These are phyloP conservation scores for Daldinia sp. DNA, from an alignment of 2,329 filamentous ascomycete genomes.

Conservation along the genomic window DNA sequence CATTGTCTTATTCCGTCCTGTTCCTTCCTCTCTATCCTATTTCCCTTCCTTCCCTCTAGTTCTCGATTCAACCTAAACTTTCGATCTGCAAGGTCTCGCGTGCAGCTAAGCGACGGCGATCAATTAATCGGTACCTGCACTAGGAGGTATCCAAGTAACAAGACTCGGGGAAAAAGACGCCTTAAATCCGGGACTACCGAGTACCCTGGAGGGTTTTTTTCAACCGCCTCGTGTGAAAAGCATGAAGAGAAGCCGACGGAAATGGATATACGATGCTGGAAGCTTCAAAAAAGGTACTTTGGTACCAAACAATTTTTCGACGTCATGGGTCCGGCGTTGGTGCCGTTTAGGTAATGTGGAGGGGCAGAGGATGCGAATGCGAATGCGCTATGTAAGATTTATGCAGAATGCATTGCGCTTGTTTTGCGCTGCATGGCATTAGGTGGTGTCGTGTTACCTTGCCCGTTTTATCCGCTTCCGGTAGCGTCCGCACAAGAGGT, in stretches of 20 bases:
- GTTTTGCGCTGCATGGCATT: neutral
- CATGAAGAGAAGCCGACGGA: neutral
- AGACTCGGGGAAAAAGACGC: no score
- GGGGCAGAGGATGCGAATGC: no score
- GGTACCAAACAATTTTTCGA: slow-evolving; percentile 6
- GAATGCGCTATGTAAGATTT: slow-evolving; percentile 4
- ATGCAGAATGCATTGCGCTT: neutral
- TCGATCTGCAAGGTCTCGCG: no score
- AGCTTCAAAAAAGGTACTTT: slow-evolving; percentile 11
- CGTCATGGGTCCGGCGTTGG: slow-evolving; percentile 28
- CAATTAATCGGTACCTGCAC: no score
- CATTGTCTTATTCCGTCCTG: neutral
- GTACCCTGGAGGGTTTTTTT: neutral
- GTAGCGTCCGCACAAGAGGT: no score
- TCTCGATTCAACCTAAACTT: no score
- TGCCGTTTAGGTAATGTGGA: no score
- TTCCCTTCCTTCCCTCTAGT: neutral
- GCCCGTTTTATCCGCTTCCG: neutral
- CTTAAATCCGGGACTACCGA: neutral
- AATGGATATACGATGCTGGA: neutral
- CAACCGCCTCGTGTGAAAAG: neutral
- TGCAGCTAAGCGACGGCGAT: no score
- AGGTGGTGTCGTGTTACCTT: no score
- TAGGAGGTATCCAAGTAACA: no score
- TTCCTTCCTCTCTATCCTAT: neutral